Evolutionary conservation across 257 asterid species (phyloP).

Genomic region (Gentiana dahurica): DNA sequence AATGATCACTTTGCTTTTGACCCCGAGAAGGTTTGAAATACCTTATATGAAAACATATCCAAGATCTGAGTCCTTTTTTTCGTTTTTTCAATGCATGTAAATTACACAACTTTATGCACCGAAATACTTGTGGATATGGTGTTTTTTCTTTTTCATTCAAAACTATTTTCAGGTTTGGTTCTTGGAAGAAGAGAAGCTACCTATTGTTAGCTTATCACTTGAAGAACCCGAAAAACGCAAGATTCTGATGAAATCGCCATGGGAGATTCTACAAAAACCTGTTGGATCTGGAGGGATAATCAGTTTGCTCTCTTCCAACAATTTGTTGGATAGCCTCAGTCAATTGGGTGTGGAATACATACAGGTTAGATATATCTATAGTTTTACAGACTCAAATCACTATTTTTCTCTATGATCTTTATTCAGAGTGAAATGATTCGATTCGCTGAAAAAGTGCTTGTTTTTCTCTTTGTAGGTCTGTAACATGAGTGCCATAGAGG

Average conservation of each 20-base stretch:
- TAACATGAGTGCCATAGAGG: slow-evolving; percentile 13
- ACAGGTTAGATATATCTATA: slow-evolving; percentile 33
- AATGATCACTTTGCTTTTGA: slow-evolving; percentile 61
- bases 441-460: neutral
- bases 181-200: slow-evolving; percentile 88
- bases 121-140: neutral
- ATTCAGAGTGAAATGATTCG: no score
- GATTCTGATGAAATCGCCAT: slow-evolving; percentile 87
- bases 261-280: slow-evolving; percentile 82
- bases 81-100: neutral
- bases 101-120: neutral
- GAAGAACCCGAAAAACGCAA: slow-evolving; percentile 45
- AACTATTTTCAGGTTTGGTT: slow-evolving; percentile 56
- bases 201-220: slow-evolving; percentile 40
- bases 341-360: slow-evolving; percentile 69
- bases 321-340: slow-evolving; percentile 45
- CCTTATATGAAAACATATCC: neutral
- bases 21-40: slow-evolving; percentile 61
- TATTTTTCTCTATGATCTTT: no score
- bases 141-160: neutral
- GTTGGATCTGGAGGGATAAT: slow-evolving; percentile 76
- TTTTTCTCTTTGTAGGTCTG: slow-evolving; percentile 37
- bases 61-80: no score
- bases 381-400: neutral
- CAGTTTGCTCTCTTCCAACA: slow-evolving; percentile 52